These are phyloP conservation scores for Triticum aestivum DNA, from an alignment of 176 grass and related monocot genomes.

Conservation along the genomic window IWGSC_CS_RefSeq_v2.1 NC_057805.1:480112861-480113360, in stretches of 20 bases:
- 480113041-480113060: constrained; percentile 58
- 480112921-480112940: constrained; percentile 89
- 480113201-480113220: constrained; percentile 24
- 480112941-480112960: constrained; percentile 91
- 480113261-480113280: constrained; percentile 65
- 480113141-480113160: constrained; percentile 22
- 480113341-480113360: constrained; percentile 94
- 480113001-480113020: constrained; percentile 53
- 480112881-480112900: constrained; percentile 75
- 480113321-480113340: constrained; percentile 98
- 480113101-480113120: constrained; percentile 25
- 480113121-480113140: constrained; percentile 23
- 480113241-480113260: constrained; percentile 24
- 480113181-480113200: constrained; percentile 15
- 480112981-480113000: constrained; percentile 60
- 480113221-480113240: constrained; percentile 13
- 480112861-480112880: constrained; percentile 77
- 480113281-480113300: constrained; percentile 91
- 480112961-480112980: constrained; percentile 90
- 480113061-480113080: constrained; percentile 38
- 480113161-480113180: background rate
- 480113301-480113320: constrained; percentile 97
- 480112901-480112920: constrained; percentile 81
- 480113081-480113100: constrained; percentile 40
- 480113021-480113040: constrained; percentile 90